Base-by-base conservation (phyloP, 2,329 filamentous ascomycete genomes). In the Aspergillus awamori region DNA sequence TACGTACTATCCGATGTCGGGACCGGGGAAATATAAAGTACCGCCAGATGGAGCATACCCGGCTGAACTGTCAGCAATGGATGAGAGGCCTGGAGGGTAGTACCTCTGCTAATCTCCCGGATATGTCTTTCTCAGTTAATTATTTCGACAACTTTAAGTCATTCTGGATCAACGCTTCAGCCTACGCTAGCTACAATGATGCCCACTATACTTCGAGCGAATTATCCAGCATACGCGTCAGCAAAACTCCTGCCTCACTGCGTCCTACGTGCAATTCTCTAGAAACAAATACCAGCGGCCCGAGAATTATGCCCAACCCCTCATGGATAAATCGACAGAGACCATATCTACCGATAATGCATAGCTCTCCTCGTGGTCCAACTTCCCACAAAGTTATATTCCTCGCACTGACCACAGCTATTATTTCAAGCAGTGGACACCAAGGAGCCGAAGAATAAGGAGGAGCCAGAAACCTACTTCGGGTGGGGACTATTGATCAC, bases 291-390 rank as follows among this genome's bases (percentile, higher is more conserved):
- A 11, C 17, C 22, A 5, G 39, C 5, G 17, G 1, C 7, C 39
- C 5, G 5, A 1, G 8, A 5, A 17, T 8, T 17, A 1, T 8
- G 4, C 39, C 17, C 0, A 0, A 3, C 8, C 15, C 8, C 2
- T 8, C 8, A 7, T 2, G 2, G 4, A 2, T 7, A 17, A 43
- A 10, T 43, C 0, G 17, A 13, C 5, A 22, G 41, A 13, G 41
- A 45, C 17, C 17, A 2, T 17, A 1, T 6, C 6, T 8, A 5
- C 20, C 10, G 41, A 24, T 4, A 15, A 10, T 6, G 0, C 38
- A 41, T 41, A 41, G 7, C 5, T n/a, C 38, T 5, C 38, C 5
- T 41, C 7, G 28, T 41, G 4, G 5, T 41, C 7, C 7, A 20
- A 1, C 6, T 41, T 20, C 38, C n/a, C 38, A 11, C 28, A 30